These are phyloP conservation scores for Leptographium lundbergii DNA, from an alignment of 2,329 filamentous ascomycete species.

Conservation along the genomic window DNA sequence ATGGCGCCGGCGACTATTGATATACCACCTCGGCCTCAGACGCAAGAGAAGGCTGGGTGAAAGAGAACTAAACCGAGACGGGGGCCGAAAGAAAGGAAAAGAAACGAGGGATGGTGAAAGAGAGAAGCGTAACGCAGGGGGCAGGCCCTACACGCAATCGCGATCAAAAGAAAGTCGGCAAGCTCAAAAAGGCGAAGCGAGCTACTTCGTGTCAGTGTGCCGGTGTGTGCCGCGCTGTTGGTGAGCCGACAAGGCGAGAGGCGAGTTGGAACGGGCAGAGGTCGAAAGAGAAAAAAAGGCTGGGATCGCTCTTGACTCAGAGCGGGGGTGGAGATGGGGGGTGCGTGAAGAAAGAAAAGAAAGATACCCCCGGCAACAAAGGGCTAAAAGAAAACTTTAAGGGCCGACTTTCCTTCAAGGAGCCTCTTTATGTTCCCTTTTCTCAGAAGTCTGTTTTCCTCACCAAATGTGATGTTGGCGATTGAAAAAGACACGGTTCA, in stretches of 20 bases:
- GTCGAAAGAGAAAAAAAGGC: background rate
- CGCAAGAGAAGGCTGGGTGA: too few relatives aligned
- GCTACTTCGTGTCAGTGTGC: background rate
- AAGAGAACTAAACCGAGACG: background rate
- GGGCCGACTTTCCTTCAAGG: background rate
- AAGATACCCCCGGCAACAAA: background rate
- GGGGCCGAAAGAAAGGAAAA: background rate
- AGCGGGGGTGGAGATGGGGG: background rate
- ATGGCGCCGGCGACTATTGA: background rate
- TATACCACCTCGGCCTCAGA: background rate
- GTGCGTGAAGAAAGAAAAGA: conserved; percentile 2
- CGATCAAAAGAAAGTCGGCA: background rate
- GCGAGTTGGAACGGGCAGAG: background rate
- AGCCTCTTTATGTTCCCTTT: background rate
- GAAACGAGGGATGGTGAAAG: background rate
- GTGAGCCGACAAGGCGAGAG: background rate
- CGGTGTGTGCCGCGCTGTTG: background rate
- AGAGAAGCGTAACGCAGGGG: background rate
- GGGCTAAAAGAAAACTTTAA: background rate
- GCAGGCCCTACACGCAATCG: background rate
- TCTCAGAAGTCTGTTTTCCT: background rate
- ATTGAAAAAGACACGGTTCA: background rate
- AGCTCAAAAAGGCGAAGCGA: background rate
- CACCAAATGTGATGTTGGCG: background rate
- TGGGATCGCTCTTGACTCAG: background rate